A percentile compares a stretch with the other conserved stretches of the same genome.
Evolutionary conservation across 1,284 basidiomycete genomes (phyloP).

Genomic region (Lentinula novae-zelandiae): DNA sequence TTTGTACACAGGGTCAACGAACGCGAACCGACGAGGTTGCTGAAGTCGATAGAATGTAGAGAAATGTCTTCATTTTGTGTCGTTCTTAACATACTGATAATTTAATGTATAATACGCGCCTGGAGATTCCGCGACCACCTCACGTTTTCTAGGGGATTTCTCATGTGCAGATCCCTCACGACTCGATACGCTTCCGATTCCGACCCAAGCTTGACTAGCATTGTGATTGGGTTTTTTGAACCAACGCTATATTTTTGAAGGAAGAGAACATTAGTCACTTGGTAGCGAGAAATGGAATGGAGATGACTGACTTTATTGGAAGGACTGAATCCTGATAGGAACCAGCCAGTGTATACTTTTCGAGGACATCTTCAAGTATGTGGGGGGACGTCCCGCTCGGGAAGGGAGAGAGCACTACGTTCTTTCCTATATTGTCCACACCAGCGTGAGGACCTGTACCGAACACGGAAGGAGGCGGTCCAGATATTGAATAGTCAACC

Average conservation of each 20-base stretch:
- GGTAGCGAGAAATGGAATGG: conserved; percentile 2
- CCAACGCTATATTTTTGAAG: background rate
- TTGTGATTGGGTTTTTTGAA: conserved; percentile 38
- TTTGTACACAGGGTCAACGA: conserved; percentile 41
- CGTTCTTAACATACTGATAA: background rate
- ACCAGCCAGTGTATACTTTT: conserved; percentile 39
- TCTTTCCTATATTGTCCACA: conserved; percentile 40
- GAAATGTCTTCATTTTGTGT: background rate
- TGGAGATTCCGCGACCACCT: conserved; percentile 38
- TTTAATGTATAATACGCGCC: conserved; percentile 59
- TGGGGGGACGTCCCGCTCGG: conserved; percentile 40
- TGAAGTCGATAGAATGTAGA: conserved; percentile 65
- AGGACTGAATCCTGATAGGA: conserved; percentile 35
- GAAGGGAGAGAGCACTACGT: conserved; percentile 59
- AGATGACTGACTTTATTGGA: conserved; percentile 46
- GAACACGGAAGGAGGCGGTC: conserved; percentile 23
- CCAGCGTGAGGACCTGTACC: conserved; percentile 55
- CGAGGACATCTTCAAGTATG: conserved; percentile 38
- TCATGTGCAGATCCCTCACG: conserved; percentile 61
- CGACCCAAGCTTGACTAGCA: conserved; percentile 50
- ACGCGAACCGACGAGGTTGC: conserved; percentile 55
- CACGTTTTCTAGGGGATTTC: conserved; percentile 35
- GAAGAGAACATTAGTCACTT: background rate
- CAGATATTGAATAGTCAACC: conserved; percentile 15
- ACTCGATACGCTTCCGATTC: conserved; percentile 64